phyloP scores from a whole-genome alignment of 106 monocot species.

The Alisma plantagoaquatica region DNA sequence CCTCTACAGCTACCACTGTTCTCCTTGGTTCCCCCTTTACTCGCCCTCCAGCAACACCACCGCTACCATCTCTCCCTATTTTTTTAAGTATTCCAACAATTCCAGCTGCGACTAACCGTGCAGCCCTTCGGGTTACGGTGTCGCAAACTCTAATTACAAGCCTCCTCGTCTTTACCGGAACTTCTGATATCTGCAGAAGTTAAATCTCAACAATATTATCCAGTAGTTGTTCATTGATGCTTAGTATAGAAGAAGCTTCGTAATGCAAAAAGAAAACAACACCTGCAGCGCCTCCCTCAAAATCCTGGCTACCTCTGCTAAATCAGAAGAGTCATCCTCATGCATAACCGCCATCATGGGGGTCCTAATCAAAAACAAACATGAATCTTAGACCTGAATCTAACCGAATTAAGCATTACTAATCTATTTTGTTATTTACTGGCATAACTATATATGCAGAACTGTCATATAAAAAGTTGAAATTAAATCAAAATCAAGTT shows the following conservation, averaged over 20 bases:
- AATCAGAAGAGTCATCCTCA: slow-evolving; percentile 70
- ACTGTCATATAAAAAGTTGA: no score
- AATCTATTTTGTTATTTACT: no score
- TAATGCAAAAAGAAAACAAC: neutral
- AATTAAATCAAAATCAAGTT: no score
- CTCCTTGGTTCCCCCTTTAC: slow-evolving; percentile 28
- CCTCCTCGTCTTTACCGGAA: slow-evolving; percentile 54
- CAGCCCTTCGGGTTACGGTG: slow-evolving; percentile 71
- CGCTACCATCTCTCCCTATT: slow-evolving; percentile 81
- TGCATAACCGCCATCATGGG: slow-evolving; percentile 76
- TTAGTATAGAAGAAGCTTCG: neutral
- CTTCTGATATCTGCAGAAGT: slow-evolving; percentile 33
- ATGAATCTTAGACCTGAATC: no score
- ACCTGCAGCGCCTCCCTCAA: slow-evolving; percentile 58
- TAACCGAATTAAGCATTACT: no score
- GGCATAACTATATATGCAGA: no score
- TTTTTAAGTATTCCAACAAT: slow-evolving; percentile 95
- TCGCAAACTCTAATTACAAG: slow-evolving; percentile 78
- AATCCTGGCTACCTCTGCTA: slow-evolving; percentile 61
- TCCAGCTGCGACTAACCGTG: slow-evolving; percentile 79
- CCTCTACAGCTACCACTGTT: slow-evolving; percentile 82
- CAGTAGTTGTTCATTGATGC: neutral
- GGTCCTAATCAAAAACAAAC: slow-evolving; percentile 46
- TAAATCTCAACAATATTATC: neutral
- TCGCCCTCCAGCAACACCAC: slow-evolving; percentile 39